phyloP scores from a whole-genome alignment of 192 early-diverging fungal species.

The Coemansia asiatica region DNA sequence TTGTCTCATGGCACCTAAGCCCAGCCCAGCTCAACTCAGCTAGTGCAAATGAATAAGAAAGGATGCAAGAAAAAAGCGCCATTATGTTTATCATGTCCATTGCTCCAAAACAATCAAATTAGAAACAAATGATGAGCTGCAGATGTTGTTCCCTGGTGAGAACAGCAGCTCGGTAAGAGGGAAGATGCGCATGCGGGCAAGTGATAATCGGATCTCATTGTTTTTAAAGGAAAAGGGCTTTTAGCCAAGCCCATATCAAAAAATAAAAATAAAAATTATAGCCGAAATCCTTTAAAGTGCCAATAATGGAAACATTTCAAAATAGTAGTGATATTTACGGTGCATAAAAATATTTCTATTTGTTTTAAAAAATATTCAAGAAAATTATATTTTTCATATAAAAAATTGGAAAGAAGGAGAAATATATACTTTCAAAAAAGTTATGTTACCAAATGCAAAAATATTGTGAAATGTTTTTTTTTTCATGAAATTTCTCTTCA shows the following conservation, averaged over 20 bases:
- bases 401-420: too few species aligned
- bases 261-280: background rate
- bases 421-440: too few species aligned
- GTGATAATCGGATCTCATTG: background rate
- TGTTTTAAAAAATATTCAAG: too few species aligned
- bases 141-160: background rate
- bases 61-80: background rate
- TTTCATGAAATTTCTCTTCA: background rate
- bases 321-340: too few species aligned
- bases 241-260: background rate
- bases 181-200: background rate
- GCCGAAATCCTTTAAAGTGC: too few species aligned
- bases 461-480: background rate
- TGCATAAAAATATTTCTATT: too few species aligned
- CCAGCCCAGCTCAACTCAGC: background rate
- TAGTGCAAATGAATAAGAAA: background rate
- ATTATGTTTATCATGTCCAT: background rate
- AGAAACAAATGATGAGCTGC: background rate
- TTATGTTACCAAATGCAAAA: too few species aligned
- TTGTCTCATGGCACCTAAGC: too few species aligned
- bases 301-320: too few species aligned
- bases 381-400: too few species aligned
- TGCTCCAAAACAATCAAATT: background rate
- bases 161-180: conserved; percentile 22
- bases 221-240: too few species aligned